phyloP scores from a whole-genome alignment of 2,329 filamentous ascomycete genomes.

The Fusarium sp. region DNA sequence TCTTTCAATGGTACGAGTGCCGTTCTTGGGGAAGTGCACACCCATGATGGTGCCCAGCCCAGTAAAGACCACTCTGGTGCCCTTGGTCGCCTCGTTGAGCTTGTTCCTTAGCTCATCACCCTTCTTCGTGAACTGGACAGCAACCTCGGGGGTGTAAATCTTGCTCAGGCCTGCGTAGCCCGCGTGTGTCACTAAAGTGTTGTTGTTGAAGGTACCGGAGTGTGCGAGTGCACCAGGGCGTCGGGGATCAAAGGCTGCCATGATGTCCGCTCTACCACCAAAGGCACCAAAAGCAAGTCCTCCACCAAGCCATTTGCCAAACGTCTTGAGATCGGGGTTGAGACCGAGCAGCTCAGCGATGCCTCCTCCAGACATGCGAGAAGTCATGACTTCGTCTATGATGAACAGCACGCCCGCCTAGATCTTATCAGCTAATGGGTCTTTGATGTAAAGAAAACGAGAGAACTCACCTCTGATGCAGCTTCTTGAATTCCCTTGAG shows the following conservation, averaged over 20 bases:
- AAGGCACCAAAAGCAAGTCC: conserved; percentile 75
- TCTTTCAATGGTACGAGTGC: conserved; percentile 41
- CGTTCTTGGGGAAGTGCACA: conserved; percentile 50
- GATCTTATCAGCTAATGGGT: not conserved
- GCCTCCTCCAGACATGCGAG: conserved; percentile 63
- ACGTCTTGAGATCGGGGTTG: conserved; percentile 69
- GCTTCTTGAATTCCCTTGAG: conserved; percentile 60
- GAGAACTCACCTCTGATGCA: conserved; percentile 49
- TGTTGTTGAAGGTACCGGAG: conserved; percentile 77
- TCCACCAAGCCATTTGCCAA: conserved; percentile 76
- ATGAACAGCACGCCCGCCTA: conserved; percentile 68
- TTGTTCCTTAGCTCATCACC: conserved; percentile 45
- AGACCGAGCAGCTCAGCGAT: conserved; percentile 56
- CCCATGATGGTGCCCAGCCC: conserved; percentile 51
- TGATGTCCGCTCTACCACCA: conserved; percentile 68
- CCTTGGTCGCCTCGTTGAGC: conserved; percentile 46
- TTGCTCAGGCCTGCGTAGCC: conserved; percentile 55
- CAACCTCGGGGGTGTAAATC: conserved; percentile 49
- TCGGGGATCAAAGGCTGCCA: conserved; percentile 66
- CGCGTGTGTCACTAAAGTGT: conserved; percentile 67
- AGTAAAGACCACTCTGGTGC: conserved; percentile 51
- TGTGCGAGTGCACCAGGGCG: conserved; percentile 57
- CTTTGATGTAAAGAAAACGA: not conserved
- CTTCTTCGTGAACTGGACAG: conserved; percentile 43
- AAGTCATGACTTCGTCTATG: conserved; percentile 79